These are phyloP conservation scores for Tagetes erecta DNA, from an alignment of 129 eudicot species.

Conservation along the genomic window DNA sequence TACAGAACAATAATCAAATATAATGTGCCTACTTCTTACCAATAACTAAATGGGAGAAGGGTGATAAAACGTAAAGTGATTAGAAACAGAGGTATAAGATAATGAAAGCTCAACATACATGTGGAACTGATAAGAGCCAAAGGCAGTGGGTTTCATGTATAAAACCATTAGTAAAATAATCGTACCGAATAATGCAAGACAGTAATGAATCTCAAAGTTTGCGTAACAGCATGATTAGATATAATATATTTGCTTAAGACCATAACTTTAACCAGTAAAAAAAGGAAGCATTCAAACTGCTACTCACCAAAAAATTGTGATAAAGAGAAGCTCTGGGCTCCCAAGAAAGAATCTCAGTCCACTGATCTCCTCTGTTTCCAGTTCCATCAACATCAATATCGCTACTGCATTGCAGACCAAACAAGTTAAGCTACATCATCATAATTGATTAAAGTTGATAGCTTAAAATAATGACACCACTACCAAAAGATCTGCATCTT, in stretches of 20 bases:
- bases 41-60: background rate
- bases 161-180: background rate
- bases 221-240: background rate
- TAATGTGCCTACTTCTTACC: background rate
- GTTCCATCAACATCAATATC: constrained; percentile 43
- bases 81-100: constrained; percentile 2
- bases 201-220: background rate
- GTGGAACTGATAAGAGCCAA: constrained; percentile 11
- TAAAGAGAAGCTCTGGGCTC: constrained; percentile 94
- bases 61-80: background rate
- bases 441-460: constrained; percentile 6
- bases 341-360: constrained; percentile 97
- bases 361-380: constrained; percentile 73
- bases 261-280: background rate
- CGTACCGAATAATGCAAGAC: background rate
- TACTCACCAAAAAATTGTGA: constrained; percentile 87
- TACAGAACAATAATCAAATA: constrained; percentile 7
- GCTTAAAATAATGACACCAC: background rate
- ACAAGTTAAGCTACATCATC: constrained; percentile 21
- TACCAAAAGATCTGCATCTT: background rate
- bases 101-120: background rate
- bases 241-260: background rate
- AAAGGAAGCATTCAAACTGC: constrained; percentile 5
- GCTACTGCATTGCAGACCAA: constrained; percentile 38
- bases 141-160: background rate